Evolutionary conservation across 23 red algal species (phyloP), one percentile per base, ranked within the genome.

Genomic region (Gracilaria gracilis): DNA sequence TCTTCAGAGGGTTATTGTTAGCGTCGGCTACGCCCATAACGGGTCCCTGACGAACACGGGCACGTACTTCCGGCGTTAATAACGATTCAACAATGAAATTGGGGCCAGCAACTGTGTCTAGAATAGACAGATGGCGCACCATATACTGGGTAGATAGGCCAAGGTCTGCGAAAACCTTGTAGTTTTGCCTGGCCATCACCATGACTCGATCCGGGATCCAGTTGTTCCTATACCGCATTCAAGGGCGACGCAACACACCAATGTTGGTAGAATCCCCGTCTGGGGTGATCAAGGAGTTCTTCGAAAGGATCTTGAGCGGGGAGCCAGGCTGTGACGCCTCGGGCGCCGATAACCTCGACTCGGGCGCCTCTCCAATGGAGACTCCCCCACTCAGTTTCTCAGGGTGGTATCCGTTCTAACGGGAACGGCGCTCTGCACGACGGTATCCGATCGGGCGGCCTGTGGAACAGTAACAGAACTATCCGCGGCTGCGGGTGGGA

Each of bases 131-230:
- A 23, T 59, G 2, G 2, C 55, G 55, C n/a, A 46, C 42, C 42
- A 46, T 46, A 46, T 46, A 46, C 42, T 46, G 42, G 42, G 42
- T 46, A 11, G 42, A n/a, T 59, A 59, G 55, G 16, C 20, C 55
- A 59, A 59, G 55, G 13, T 74, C 67, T 17, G 67, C n/a, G n/a
- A n/a, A 74, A 23, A 23, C 67, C 67, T 32, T 74, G 20, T 34
- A 74, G 61, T 32, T 74, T 4, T 23, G 7, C 42, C 31, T 74
- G n/a, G 15, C 36, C 67, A 74, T 74, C 25, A 74, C 35, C n/a
- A 74, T 59, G n/a, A 59, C 55, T 59, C 55, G 16, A 15, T 59
- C 55, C 55, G 55, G 55, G 55, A 59, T n/a, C 55, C 55, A n/a
- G 55, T 59, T 20, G n/a, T 59, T 59, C n/a, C 16, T 24, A 20